phyloP scores from a whole-genome alignment of 1,284 basidiomycete species.

The Puccinia triticina region DNA sequence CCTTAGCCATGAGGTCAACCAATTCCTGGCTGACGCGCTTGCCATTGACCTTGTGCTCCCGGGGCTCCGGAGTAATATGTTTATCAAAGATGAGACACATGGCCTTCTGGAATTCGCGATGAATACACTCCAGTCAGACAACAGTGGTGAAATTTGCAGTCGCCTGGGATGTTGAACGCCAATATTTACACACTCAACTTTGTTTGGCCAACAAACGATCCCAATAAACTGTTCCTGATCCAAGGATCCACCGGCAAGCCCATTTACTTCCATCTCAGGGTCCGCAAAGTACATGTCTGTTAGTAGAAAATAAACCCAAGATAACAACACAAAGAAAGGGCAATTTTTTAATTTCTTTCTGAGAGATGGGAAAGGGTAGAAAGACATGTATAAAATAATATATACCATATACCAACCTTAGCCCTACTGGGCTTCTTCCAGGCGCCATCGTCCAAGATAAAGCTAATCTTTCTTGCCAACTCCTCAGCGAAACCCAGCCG shows the following conservation, averaged over 20 bases:
- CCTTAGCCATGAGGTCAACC: slow-evolving; percentile 59
- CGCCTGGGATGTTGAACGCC: slow-evolving; percentile 26
- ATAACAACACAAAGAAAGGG: too few relatives aligned
- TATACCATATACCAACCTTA: slow-evolving; percentile 18
- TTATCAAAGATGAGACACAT: slow-evolving; percentile 58
- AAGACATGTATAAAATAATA: background rate
- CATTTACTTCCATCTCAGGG: slow-evolving; percentile 21
- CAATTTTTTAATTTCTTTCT: too few relatives aligned
- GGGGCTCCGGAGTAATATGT: slow-evolving; percentile 56
- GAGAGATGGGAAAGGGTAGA: background rate
- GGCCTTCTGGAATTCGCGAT: slow-evolving; percentile 52
- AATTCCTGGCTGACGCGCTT: slow-evolving; percentile 60
- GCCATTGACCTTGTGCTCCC: slow-evolving; percentile 58
- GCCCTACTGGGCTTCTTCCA: slow-evolving; percentile 16
- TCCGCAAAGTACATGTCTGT: background rate
- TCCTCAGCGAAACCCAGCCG: too few relatives aligned
- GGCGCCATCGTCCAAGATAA: slow-evolving; percentile 7
- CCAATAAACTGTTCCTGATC: slow-evolving; percentile 30
- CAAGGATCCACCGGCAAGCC: slow-evolving; percentile 41
- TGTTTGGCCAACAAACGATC: slow-evolving; percentile 28
- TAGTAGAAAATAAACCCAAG: too few relatives aligned
- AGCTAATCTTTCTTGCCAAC: background rate
- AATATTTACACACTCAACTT: slow-evolving; percentile 41
- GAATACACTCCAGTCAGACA: too few relatives aligned
- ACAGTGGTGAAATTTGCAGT: too few relatives aligned